A percentile compares a stretch with the other conserved stretches of the same genome.
Conservation (phyloP, 2,329 filamentous ascomycete species). For the Raffaelea ambrosiae region DNA sequence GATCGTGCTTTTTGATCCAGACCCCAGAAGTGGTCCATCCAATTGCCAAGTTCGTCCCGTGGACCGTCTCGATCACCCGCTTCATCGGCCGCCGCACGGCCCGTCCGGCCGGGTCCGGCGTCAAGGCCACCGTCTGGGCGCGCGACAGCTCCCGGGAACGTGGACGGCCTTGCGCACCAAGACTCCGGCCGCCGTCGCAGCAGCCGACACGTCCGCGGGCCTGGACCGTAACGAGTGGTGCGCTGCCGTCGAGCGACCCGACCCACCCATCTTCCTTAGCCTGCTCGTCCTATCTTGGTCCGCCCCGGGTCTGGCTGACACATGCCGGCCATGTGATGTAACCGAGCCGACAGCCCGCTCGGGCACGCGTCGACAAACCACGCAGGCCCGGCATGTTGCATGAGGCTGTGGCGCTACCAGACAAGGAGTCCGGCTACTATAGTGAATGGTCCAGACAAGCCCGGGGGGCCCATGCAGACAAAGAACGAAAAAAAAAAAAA, state of each 20-base stretch:
- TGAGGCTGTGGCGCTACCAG: no score
- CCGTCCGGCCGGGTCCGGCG: conserved; percentile 18
- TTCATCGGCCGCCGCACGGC: conserved; percentile 17
- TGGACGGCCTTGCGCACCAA: conserved; percentile 26
- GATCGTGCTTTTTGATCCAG: conserved; percentile 24
- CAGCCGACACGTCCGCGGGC: conserved; percentile 31
- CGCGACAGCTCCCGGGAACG: conserved; percentile 30
- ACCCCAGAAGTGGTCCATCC: conserved; percentile 25
- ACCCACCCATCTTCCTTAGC: no score
- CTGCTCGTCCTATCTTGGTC: background rate
- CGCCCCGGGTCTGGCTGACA: background rate
- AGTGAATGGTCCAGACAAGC: no score
- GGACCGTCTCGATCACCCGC: conserved; percentile 19
- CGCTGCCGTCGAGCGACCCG: no score
- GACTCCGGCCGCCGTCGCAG: conserved; percentile 32
- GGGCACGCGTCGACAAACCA: no score
- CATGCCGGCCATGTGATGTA: no score
- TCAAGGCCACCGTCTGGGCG: conserved; percentile 23
- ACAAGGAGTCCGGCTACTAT: no score
- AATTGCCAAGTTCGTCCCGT: conserved; percentile 21
- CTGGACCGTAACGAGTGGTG: no score
- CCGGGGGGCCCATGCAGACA: no score
- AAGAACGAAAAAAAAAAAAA: no score
- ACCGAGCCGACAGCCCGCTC: no score
- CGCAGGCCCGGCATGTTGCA: no score